These are phyloP conservation scores for Hypoxylon rickii DNA, from an alignment of 495 filamentous ascomycete species.

Conservation along the genomic window DNA sequence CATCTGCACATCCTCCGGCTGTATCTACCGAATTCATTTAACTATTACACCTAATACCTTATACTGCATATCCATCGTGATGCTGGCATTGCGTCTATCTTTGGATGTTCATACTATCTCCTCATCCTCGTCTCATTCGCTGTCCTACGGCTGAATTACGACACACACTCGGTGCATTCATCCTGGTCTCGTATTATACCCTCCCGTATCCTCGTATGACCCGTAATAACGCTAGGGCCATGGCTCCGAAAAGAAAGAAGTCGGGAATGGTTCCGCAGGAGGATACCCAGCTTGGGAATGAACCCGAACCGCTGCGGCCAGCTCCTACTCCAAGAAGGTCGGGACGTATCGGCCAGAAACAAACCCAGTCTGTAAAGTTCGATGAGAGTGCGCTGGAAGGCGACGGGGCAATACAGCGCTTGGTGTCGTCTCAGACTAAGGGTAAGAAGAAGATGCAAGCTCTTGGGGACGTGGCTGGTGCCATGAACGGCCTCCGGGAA, in stretches of 20 bases:
- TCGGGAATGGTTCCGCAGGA: slow-evolving; percentile 9
- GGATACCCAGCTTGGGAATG: not conserved
- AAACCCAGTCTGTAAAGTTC: not conserved
- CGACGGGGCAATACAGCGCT: not conserved
- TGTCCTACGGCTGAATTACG: slow-evolving; percentile 4
- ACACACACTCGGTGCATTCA: slow-evolving; percentile 1
- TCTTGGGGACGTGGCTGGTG: not conserved
- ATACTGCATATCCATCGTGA: not conserved
- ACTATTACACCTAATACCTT: not conserved
- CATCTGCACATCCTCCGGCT: slow-evolving; percentile 1
- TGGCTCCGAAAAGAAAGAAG: slow-evolving; percentile 30
- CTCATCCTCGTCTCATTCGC: slow-evolving; percentile 23
- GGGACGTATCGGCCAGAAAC: slow-evolving; percentile 21
- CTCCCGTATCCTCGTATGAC: not conserved
- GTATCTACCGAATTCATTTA: not conserved
- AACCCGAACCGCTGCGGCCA: not conserved
- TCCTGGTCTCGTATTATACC: slow-evolving; percentile 15
- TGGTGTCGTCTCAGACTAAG: slow-evolving; percentile 5
- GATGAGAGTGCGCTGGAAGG: not conserved
- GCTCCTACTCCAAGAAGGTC: slow-evolving; percentile 23
- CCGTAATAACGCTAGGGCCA: not conserved
- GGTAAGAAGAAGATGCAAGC: slow-evolving; percentile 3
- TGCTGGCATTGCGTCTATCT: not conserved
- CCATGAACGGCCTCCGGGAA: slow-evolving; percentile 31
- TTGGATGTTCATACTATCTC: slow-evolving; percentile 29